Percentiles rank a stretch among this genome's conserved stretches.
phyloP scores from a whole-genome alignment of 23 red algal genomes.

The Chondrus crispus region DNA sequence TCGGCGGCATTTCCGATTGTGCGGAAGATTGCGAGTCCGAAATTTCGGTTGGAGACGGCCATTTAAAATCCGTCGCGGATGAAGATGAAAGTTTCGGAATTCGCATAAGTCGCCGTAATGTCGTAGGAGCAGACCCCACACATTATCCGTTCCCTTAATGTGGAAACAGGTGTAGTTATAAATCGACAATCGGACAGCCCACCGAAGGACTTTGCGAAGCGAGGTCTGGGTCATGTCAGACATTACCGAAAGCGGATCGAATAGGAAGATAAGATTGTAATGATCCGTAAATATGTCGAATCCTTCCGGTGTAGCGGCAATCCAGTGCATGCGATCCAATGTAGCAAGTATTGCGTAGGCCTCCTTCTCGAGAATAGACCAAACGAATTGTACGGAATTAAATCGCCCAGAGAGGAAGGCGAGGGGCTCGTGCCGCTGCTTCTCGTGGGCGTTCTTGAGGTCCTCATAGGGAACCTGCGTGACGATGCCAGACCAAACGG shows the following conservation, averaged over 20 bases:
- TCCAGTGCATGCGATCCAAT: neutral
- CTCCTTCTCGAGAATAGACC: neutral
- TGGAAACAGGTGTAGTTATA: constrained; percentile 32
- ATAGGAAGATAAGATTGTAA: neutral
- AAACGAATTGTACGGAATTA: neutral
- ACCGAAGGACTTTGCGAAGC: constrained; percentile 50
- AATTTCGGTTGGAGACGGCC: neutral
- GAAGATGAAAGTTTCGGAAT: constrained; percentile 22
- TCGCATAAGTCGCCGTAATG: constrained; percentile 16
- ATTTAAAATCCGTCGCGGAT: neutral
- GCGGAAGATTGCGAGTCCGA: neutral
- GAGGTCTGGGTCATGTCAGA: constrained; percentile 26
- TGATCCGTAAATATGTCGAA: constrained; percentile 1
- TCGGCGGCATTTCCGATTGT: neutral
- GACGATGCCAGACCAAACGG: neutral
- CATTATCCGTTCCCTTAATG: constrained; percentile 48
- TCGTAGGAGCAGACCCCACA: constrained; percentile 34
- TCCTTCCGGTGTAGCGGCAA: neutral
- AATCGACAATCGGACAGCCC: constrained; percentile 35
- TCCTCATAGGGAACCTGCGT: neutral
- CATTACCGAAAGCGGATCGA: constrained; percentile 1
- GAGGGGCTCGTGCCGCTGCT: neutral
- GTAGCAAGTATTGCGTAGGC: neutral
- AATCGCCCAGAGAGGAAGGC: neutral
- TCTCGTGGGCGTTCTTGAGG: neutral